Percentiles rank a stretch among this genome's conserved stretches.
Evolutionary conservation across 129 eudicot species (phyloP).

Genomic region (Apium graveolens): DNA sequence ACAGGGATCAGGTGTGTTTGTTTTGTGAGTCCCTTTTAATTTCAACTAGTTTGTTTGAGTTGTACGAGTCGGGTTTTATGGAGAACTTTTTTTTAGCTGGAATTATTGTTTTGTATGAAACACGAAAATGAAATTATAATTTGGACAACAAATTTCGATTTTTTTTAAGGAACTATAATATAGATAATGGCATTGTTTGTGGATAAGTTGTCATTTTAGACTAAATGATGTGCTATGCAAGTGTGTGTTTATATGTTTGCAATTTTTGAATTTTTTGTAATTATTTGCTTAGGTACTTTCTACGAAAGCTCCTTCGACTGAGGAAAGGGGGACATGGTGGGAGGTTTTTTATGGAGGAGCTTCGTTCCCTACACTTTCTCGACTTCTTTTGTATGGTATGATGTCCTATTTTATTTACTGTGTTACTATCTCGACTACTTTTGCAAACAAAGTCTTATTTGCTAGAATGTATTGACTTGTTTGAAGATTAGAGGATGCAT

Average conservation of each 20-base stretch:
- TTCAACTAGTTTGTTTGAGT: not conserved
- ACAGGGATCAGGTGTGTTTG: constrained; percentile 47
- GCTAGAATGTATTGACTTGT: not conserved
- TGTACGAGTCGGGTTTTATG: not conserved
- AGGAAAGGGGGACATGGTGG: constrained; percentile 56
- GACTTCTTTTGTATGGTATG: constrained; percentile 66
- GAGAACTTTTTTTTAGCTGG: not conserved
- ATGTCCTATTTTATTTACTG: constrained; percentile 32
- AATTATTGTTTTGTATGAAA: not conserved
- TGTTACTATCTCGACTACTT: constrained; percentile 49
- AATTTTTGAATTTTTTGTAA: not conserved
- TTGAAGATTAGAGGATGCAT: not conserved
- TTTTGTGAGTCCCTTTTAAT: too few species aligned
- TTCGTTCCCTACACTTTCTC: constrained; percentile 56
- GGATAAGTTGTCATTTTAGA: too few species aligned
- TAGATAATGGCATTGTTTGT: too few species aligned
- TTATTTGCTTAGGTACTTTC: constrained; percentile 30
- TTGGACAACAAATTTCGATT: not conserved
- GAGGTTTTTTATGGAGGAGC: constrained; percentile 57
- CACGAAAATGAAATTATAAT: not conserved
- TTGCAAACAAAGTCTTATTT: constrained; percentile 9
- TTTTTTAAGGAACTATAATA: too few species aligned
- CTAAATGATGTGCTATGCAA: too few species aligned
- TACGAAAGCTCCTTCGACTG: constrained; percentile 30
- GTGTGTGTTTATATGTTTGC: not conserved